These are phyloP conservation scores for Tritrichomonas musculus DNA, from an alignment of 208 protist genomes.

Conservation along the genomic window DNA sequence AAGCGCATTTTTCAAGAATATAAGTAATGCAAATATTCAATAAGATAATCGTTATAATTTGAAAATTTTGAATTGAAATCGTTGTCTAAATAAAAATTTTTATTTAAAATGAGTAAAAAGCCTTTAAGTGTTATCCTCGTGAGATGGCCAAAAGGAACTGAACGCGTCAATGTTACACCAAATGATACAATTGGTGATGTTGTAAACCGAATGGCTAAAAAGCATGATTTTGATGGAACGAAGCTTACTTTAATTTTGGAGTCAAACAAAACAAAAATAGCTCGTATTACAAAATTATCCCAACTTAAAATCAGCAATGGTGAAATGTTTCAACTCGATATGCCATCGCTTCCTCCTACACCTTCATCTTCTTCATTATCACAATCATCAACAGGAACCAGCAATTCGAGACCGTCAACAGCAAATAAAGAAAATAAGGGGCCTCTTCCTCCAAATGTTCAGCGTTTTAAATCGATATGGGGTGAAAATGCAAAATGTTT, in stretches of 20 bases:
- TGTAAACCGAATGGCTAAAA: neutral
- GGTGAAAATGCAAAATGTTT: neutral
- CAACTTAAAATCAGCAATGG: neutral
- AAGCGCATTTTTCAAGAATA: too few species aligned
- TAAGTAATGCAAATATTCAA: too few species aligned
- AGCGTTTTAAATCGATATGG: too few species aligned
- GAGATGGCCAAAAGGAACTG: neutral
- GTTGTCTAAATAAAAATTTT: too few species aligned
- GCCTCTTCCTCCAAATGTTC: too few species aligned
- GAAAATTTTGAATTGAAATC: too few species aligned
- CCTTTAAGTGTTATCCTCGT: neutral
- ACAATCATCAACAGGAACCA: too few species aligned
- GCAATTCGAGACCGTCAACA: neutral
- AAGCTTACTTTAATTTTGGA: neutral
- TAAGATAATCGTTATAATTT: too few species aligned
- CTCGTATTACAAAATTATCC: neutral
- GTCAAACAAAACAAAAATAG: neutral
- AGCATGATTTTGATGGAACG: neutral
- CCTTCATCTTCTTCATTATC: too few species aligned
- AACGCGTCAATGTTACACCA: neutral
- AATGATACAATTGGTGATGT: neutral
- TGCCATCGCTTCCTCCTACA: neutral
- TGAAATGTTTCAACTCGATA: neutral
- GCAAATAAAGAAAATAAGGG: neutral
- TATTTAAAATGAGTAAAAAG: too few species aligned